Evolutionary conservation across 495 filamentous ascomycete genomes (phyloP).

Genomic region (Talaromyces trachyspermus): DNA sequence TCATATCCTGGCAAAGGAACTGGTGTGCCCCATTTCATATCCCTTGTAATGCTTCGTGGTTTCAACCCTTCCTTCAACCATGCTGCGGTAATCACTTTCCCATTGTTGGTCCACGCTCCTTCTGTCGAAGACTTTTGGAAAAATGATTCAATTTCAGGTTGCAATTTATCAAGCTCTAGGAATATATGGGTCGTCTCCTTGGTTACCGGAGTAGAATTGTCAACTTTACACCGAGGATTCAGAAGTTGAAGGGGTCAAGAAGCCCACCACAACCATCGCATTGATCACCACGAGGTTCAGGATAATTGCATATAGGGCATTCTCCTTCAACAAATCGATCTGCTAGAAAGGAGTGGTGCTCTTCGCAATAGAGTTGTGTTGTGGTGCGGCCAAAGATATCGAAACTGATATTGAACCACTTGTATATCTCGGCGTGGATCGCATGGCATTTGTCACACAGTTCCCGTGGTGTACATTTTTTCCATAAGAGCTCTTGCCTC

Average conservation of each 20-base stretch:
- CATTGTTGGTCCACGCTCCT: conserved; percentile 3
- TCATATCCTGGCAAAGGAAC: no score
- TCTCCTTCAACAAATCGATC: conserved; percentile 19
- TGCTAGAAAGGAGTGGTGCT: conserved; percentile 12
- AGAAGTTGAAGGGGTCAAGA: conserved; percentile 13
- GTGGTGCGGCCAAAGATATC: conserved; percentile 31
- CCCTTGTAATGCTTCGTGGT: conserved; percentile 1
- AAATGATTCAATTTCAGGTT: conserved; percentile 14
- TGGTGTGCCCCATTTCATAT: conserved; percentile 8
- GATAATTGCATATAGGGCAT: conserved; percentile 14
- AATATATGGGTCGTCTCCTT: conserved; percentile 15
- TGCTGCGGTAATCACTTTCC: not conserved
- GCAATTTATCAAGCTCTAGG: conserved; percentile 16
- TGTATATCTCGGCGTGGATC: conserved; percentile 27
- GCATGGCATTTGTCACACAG: conserved; percentile 31
- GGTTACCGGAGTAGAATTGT: conserved; percentile 14
- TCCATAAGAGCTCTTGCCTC: conserved; percentile 31
- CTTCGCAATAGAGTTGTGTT: conserved; percentile 19
- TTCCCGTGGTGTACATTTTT: conserved; percentile 25
- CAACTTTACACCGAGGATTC: conserved; percentile 17
- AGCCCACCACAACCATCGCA: conserved; percentile 16
- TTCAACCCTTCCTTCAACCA: conserved; percentile 5
- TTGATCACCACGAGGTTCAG: conserved; percentile 18
- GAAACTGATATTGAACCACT: conserved; percentile 29
- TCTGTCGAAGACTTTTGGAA: not conserved